Percentiles rank a stretch among this genome's conserved stretches.
Conservation (phyloP, 1,284 basidiomycete genomes). For the Leccinum solheimii region DNA sequence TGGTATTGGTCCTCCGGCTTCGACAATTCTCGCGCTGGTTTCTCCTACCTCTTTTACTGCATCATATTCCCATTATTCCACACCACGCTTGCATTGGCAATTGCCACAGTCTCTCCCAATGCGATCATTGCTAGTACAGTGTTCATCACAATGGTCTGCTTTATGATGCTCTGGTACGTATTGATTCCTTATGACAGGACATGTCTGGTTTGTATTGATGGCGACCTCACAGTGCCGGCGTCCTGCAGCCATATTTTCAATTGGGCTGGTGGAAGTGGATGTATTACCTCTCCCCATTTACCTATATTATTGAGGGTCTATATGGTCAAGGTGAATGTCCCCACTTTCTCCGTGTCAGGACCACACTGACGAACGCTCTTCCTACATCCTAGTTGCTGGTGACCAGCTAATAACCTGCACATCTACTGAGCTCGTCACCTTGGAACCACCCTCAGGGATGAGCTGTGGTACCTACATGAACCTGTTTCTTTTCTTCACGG, state of each 20-base stretch:
- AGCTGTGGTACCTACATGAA: conserved; percentile 61
- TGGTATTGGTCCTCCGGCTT: conserved; percentile 71
- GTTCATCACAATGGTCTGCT: conserved; percentile 65
- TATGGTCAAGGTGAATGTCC: conserved; percentile 8
- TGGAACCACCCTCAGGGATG: conserved; percentile 59
- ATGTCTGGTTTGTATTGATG: background rate
- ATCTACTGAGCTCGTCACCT: conserved; percentile 49
- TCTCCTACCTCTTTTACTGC: conserved; percentile 49
- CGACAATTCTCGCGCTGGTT: conserved; percentile 46
- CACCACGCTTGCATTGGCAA: conserved; percentile 54
- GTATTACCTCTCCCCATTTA: conserved; percentile 42
- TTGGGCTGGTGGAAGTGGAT: conserved; percentile 85
- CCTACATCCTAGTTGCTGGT: conserved; percentile 38
- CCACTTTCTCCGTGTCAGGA: background rate
- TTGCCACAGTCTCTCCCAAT: conserved; percentile 64
- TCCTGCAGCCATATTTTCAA: conserved; percentile 57
- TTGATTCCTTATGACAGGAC: background rate
- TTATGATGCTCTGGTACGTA: conserved; percentile 30
- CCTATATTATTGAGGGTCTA: conserved; percentile 11
- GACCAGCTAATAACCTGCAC: conserved; percentile 56
- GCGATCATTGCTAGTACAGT: conserved; percentile 61
- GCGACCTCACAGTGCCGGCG: conserved; percentile 58
- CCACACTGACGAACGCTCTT: background rate
- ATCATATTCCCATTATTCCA: conserved; percentile 52
- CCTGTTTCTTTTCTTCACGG: conserved; percentile 50